Percentiles rank a stretch among this genome's conserved stretches.
phyloP scores from a whole-genome alignment of 2,329 filamentous ascomycete genomes.

The Scolecobasidium constrictum region DNA sequence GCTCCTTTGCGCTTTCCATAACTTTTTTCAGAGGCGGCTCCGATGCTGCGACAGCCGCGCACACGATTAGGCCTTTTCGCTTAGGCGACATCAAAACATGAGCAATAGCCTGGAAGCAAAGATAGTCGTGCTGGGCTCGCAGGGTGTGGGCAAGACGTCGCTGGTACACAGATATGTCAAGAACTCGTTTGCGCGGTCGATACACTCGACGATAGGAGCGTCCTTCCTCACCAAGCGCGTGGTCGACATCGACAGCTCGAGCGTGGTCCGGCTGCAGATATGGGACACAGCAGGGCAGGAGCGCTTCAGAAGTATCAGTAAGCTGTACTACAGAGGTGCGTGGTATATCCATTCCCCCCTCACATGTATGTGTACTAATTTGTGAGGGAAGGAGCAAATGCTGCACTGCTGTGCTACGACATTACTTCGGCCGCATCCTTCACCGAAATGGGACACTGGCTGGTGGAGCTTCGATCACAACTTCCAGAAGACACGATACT shows the following conservation, averaged over 20 bases:
- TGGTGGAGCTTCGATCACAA: constrained; percentile 72
- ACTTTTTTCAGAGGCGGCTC: no score
- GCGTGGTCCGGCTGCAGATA: constrained; percentile 81
- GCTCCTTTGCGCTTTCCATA: no score
- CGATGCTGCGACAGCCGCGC: not conserved
- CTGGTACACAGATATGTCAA: constrained; percentile 68
- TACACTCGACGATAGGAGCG: constrained; percentile 38
- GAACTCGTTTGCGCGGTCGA: constrained; percentile 53
- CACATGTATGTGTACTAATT: not conserved
- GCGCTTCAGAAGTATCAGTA: constrained; percentile 85
- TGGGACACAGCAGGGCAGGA: constrained; percentile 97
- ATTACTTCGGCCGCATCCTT: constrained; percentile 82
- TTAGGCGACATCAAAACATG: constrained; percentile 1
- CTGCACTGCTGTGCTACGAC: constrained; percentile 88
- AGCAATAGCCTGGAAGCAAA: constrained; percentile 53
- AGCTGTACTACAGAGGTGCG: constrained; percentile 74
- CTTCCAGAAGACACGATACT: constrained; percentile 68
- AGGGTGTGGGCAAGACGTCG: constrained; percentile 71
- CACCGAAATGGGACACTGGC: constrained; percentile 84
- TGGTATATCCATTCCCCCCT: constrained; percentile 5
- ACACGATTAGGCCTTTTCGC: not conserved
- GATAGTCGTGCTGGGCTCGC: constrained; percentile 69
- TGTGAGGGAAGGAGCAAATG: constrained; percentile 59
- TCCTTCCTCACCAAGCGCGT: constrained; percentile 55
- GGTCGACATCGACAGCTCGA: constrained; percentile 70